phyloP scores from a whole-genome alignment of 805 yeast species.

The Candida ponderosae region DNA sequence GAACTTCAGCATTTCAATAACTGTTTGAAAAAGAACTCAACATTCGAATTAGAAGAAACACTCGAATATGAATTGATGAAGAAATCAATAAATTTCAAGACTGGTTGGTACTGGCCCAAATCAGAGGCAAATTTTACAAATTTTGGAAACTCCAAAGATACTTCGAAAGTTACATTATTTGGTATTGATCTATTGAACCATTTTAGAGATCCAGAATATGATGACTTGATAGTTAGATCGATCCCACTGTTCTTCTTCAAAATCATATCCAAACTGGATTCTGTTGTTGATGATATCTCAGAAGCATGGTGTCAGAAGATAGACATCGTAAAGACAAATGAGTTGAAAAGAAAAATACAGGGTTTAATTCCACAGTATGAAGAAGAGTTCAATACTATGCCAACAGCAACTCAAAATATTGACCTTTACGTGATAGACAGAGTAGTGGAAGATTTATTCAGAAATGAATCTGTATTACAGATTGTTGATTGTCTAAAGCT shows the following conservation, averaged over 20 bases:
- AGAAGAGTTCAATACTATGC: neutral
- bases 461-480: slow-evolving; percentile 5
- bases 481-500: slow-evolving; percentile 38
- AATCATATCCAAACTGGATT: slow-evolving; percentile 4
- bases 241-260: slow-evolving; percentile 12
- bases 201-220: slow-evolving; percentile 2
- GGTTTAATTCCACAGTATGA: neutral
- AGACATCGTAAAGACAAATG: slow-evolving; percentile 10
- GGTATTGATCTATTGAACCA: slow-evolving; percentile 17
- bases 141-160: slow-evolving; percentile 2
- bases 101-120: slow-evolving; percentile 21
- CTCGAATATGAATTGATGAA: slow-evolving; percentile 6
- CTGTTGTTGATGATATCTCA: slow-evolving; percentile 2
- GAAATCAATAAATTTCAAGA: neutral
- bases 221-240: slow-evolving; percentile 6
- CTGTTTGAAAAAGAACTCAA: neutral
- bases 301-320: slow-evolving; percentile 10
- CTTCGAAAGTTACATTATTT: slow-evolving; percentile 4
- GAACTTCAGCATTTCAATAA: slow-evolving; percentile 1
- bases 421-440: neutral
- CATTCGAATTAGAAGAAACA: slow-evolving; percentile 2
- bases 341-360: slow-evolving; percentile 5
- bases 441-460: slow-evolving; percentile 4
- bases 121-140: slow-evolving; percentile 5
- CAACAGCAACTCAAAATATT: slow-evolving; percentile 2